phyloP scores from a whole-genome alignment of 768 basidiomycete species.

The Daedalea quercina region DNA sequence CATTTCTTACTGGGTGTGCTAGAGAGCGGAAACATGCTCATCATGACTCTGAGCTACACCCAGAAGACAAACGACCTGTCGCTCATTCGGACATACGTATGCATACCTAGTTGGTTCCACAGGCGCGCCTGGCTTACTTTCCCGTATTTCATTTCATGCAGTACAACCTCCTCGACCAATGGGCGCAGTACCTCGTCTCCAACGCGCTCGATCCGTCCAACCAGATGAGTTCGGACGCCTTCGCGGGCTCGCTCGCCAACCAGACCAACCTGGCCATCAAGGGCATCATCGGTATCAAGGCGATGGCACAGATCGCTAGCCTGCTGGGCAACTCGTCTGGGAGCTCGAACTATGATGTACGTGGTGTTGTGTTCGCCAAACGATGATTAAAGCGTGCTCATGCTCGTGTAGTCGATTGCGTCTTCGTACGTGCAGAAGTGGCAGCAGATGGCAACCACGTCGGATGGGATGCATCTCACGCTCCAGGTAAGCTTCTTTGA shows the following conservation, averaged over 20 bases:
- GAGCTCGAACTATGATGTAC: slow-evolving; percentile 25
- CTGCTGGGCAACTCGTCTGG: slow-evolving; percentile 21
- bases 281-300: slow-evolving; percentile 38
- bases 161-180: slow-evolving; percentile 49
- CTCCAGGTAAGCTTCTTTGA: slow-evolving; percentile 22
- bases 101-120: not conserved
- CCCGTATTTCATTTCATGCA: slow-evolving; percentile 13
- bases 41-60: slow-evolving; percentile 14
- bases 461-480: slow-evolving; percentile 2
- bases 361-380: slow-evolving; percentile 11
- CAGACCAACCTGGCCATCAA: slow-evolving; percentile 40
- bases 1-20: not conserved
- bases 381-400: not conserved
- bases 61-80: slow-evolving; percentile 10
- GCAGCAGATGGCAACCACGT: slow-evolving; percentile 1
- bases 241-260: slow-evolving; percentile 31
- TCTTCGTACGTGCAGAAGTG: slow-evolving; percentile 5
- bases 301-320: slow-evolving; percentile 29
- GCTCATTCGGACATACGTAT: slow-evolving; percentile 10
- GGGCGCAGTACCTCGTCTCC: slow-evolving; percentile 54
- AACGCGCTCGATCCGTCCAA: slow-evolving; percentile 37
- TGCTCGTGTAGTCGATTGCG: not conserved
- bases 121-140: not conserved
- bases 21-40: slow-evolving; percentile 14
- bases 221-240: slow-evolving; percentile 32